A percentile compares a stretch with the other conserved stretches of the same genome.
Conservation (phyloP, 1,284 basidiomycete genomes). For the Trichosporon sp. region DNA sequence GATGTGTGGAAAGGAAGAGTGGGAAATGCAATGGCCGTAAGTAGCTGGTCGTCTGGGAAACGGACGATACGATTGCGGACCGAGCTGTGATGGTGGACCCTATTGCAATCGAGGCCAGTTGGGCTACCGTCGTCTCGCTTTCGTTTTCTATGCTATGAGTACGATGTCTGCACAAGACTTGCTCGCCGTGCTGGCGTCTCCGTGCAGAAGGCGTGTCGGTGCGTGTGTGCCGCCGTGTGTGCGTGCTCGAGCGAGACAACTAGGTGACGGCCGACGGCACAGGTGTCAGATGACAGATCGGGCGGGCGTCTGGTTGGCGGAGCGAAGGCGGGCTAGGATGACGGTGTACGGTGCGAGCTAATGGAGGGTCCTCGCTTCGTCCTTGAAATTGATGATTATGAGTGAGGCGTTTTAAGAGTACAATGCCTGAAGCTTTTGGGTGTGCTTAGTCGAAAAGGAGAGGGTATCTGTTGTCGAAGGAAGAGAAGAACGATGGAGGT, state of each 20-base stretch:
- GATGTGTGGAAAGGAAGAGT: background rate
- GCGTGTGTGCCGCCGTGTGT: constrained; percentile 2
- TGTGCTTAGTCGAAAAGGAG: background rate
- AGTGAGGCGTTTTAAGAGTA: background rate
- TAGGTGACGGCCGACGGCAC: background rate
- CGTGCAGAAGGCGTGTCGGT: constrained; percentile 8
- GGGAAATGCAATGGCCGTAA: background rate
- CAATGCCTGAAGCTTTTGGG: background rate
- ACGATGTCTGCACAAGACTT: background rate
- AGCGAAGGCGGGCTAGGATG: constrained; percentile 12
- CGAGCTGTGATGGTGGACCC: constrained; percentile 12
- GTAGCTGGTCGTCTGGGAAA: constrained; percentile 18
- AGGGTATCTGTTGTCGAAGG: background rate
- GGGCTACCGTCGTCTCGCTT: background rate
- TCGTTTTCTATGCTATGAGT: background rate
- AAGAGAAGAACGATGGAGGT: background rate
- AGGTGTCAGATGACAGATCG: constrained; percentile 2
- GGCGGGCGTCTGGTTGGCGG: constrained; percentile 7
- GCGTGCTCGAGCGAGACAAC: background rate
- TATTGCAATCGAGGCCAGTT: constrained; percentile 15
- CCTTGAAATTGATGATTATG: background rate
- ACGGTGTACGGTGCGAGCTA: constrained; percentile 12
- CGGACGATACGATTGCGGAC: constrained; percentile 18
- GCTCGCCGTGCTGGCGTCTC: background rate
- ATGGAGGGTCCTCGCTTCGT: constrained; percentile 1